phyloP scores from a whole-genome alignment of 768 basidiomycete species.

The Phanerochaete sordida region DNA sequence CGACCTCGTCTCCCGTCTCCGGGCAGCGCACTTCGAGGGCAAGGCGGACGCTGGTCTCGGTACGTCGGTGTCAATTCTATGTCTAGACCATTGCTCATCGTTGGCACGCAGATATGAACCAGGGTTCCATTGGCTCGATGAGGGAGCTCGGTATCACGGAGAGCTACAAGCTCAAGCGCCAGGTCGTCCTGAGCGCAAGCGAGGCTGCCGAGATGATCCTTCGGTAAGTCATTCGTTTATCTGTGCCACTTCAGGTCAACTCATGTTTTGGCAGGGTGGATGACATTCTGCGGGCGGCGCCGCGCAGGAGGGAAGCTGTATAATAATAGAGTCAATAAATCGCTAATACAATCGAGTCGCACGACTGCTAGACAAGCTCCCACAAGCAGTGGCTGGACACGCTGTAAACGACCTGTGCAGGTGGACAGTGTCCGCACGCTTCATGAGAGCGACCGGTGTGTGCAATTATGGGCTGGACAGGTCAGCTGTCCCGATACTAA shows the following conservation, averaged over 20 bases:
- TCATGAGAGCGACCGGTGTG: too few species aligned
- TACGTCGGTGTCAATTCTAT: slow-evolving; percentile 33
- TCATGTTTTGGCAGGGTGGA: slow-evolving; percentile 17
- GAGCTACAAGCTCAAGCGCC: slow-evolving; percentile 95
- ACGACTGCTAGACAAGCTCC: too few species aligned
- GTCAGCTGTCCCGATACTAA: too few species aligned
- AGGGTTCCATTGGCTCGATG: slow-evolving; percentile 87
- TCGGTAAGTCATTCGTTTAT: slow-evolving; percentile 46
- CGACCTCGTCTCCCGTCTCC: slow-evolving; percentile 83
- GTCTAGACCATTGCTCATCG: neutral
- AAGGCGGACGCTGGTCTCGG: slow-evolving; percentile 83
- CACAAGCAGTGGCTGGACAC: too few species aligned
- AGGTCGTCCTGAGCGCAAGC: slow-evolving; percentile 90
- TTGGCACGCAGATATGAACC: slow-evolving; percentile 71
- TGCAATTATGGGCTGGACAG: too few species aligned
- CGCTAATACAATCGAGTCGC: neutral
- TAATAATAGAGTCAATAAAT: slow-evolving; percentile 5
- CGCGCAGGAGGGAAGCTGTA: slow-evolving; percentile 14
- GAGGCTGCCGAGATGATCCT: slow-evolving; percentile 99
- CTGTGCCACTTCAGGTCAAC: neutral
- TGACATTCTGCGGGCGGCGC: slow-evolving; percentile 16
- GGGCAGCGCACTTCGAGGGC: slow-evolving; percentile 94
- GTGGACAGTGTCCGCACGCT: too few species aligned
- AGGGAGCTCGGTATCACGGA: slow-evolving; percentile 84
- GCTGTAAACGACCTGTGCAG: too few species aligned